Conservation (phyloP, 306 rosid species). For the Rosa rugosa region DNA sequence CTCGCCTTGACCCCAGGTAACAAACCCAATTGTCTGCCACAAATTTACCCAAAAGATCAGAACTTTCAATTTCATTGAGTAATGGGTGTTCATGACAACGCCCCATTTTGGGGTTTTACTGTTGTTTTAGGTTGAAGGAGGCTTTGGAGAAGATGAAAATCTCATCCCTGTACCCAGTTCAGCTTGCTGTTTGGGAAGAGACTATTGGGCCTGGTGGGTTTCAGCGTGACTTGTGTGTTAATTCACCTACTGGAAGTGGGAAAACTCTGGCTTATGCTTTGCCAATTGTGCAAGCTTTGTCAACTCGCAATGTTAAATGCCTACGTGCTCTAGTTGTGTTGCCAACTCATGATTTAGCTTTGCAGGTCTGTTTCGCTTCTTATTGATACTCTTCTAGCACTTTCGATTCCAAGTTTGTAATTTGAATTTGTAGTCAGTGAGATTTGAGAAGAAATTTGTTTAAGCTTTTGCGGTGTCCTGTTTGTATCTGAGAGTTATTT, state of each 20-base stretch:
- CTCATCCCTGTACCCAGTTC: slow-evolving; percentile 71
- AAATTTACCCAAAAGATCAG: not conserved
- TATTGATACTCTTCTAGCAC: not conserved
- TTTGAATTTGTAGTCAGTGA: not conserved
- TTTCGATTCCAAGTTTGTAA: not conserved
- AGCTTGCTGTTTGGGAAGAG: slow-evolving; percentile 86
- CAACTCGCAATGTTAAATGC: slow-evolving; percentile 51
- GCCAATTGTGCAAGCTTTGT: slow-evolving; percentile 77
- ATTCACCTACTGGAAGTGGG: slow-evolving; percentile 96
- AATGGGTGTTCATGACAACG: not conserved
- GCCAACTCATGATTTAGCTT: slow-evolving; percentile 90
- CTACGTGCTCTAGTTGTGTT: slow-evolving; percentile 78
- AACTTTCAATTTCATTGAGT: not conserved
- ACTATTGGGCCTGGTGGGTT: slow-evolving; percentile 83
- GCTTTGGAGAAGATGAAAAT: slow-evolving; percentile 59
- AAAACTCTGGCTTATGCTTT: slow-evolving; percentile 88
- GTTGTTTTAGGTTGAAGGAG: slow-evolving; percentile 51
- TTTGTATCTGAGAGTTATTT: not conserved
- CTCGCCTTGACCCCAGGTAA: slow-evolving; percentile 57
- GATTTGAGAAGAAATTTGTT: no score
- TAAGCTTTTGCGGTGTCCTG: not conserved
- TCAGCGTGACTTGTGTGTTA: slow-evolving; percentile 77
- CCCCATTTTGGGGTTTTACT: not conserved
- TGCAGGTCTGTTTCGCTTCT: slow-evolving; percentile 54
- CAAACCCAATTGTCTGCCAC: not conserved